These are phyloP conservation scores for Fusarium illudens DNA, from an alignment of 2,329 filamentous ascomycete genomes.

Conservation along the genomic window DNA sequence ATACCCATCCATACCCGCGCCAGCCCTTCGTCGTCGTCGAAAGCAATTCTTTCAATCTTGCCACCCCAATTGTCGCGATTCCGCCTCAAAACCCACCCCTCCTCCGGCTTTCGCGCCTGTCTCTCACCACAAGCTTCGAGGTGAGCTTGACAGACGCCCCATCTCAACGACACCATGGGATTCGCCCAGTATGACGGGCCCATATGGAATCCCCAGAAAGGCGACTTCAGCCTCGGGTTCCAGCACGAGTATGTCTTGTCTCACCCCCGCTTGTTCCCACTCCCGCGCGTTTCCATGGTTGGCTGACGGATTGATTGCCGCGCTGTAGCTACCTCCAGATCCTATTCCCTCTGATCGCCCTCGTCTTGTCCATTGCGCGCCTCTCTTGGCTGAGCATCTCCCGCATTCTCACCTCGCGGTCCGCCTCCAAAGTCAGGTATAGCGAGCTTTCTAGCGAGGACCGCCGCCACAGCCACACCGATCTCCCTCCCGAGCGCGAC, in stretches of 20 bases:
- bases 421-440: slow-evolving; percentile 60
- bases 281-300: neutral
- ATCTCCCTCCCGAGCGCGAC: slow-evolving; percentile 58
- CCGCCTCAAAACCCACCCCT: slow-evolving; percentile 5
- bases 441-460: slow-evolving; percentile 58
- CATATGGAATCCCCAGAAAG: slow-evolving; percentile 62
- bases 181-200: slow-evolving; percentile 66
- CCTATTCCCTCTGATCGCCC: slow-evolving; percentile 77
- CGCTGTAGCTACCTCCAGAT: slow-evolving; percentile 62
- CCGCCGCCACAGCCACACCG: slow-evolving; percentile 58
- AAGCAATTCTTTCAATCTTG: slow-evolving; percentile 7
- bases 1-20: slow-evolving; percentile 22
- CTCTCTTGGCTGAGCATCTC: slow-evolving; percentile 67
- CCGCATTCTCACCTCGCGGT: slow-evolving; percentile 60
- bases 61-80: slow-evolving; percentile 12
- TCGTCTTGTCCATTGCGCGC: slow-evolving; percentile 74
- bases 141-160: slow-evolving; percentile 28
- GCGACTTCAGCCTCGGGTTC: slow-evolving; percentile 72
- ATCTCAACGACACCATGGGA: slow-evolving; percentile 49
- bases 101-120: slow-evolving; percentile 17
- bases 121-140: slow-evolving; percentile 14
- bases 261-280: neutral
- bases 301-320: slow-evolving; percentile 14
- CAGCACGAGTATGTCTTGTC: slow-evolving; percentile 68
- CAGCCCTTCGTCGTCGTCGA: neutral